These are phyloP conservation scores for Alternaria triticina DNA, from an alignment of 2,329 filamentous ascomycete genomes.

Conservation along the genomic window DNA sequence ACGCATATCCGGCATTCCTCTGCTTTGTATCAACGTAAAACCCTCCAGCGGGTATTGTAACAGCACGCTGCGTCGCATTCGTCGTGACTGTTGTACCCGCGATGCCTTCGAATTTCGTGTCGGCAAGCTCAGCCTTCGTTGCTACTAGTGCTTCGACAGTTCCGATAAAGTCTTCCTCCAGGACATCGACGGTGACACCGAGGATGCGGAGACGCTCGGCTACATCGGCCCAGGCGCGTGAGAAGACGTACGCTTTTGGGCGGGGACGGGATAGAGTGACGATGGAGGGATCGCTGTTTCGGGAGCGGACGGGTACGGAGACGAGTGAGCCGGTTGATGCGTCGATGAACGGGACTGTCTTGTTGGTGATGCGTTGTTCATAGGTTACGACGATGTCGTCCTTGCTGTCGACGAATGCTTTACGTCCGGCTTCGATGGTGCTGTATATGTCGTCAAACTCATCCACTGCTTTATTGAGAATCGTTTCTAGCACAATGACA, in stretches of 20 bases:
- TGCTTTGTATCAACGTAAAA: neutral
- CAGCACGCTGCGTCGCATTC: neutral
- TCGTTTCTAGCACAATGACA: conserved; percentile 29
- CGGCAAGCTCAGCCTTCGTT: conserved; percentile 11
- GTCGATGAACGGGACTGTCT: neutral
- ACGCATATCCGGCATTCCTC: neutral
- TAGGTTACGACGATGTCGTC: neutral
- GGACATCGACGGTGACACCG: conserved; percentile 27
- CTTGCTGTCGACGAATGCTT: neutral
- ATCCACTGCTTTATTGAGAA: conserved; percentile 1
- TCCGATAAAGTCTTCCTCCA: conserved; percentile 22
- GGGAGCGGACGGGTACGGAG: neutral
- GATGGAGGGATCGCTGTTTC: conserved; percentile 19
- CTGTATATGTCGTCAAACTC: neutral
- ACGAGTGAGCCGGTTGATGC: neutral
- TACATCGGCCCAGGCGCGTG: conserved; percentile 27
- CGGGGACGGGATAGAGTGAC: conserved; percentile 24
- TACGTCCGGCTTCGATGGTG: neutral
- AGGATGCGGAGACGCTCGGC: conserved; percentile 25
- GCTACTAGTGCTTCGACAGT: conserved; percentile 29
- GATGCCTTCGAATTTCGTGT: neutral
- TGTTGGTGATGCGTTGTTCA: neutral
- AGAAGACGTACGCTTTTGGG: conserved; percentile 32
- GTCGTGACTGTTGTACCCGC: neutral
- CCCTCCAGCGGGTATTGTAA: neutral